Base-by-base conservation (phyloP, 225 moss, liverwort and hornwort genomes). In the Polytrichum formosum region DNA sequence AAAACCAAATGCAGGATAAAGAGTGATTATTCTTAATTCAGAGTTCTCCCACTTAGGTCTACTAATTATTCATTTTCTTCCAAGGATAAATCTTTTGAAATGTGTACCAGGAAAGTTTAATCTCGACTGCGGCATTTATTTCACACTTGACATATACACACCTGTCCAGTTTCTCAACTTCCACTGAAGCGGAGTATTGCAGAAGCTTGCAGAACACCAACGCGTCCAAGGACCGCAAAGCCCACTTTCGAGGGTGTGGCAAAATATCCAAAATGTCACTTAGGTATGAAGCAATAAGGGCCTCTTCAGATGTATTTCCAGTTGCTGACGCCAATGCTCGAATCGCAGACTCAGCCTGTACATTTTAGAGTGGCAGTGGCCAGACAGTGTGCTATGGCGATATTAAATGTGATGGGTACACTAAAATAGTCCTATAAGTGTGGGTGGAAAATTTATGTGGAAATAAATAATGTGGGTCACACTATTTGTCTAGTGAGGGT, bases 241-340 rank as follows among this genome's bases (percentile, higher is more conserved):
- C 84, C 97, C 97, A 97, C 53, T 89, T 89, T 27, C 85, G 75
- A 73, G 97, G 92, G 59, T 92, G 92, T 18, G 97, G 92, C 75
- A 97, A 72, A 60, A 97, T 89, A 65, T 90, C 83, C 21, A 97
- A 78, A 66, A 92, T 86, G 63, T 75, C 81, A 66, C 88, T 87
- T 30, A 75, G 60, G 54, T 89, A 83, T 4, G 76, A 56, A 7
- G 81, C 90, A 55, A 87, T 66, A 7, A 92, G 73, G 19, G 69
- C 66, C 63, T 83, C 75, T 65, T 70, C 79, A 55, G 87, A 84
- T 25, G 55, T 74, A 23, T 69, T 73, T 63, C 80, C 84, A 68
- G 81, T 81, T 53, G 73, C 71, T 26, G 59, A 56, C 63, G 93
- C 88, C 69, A 96, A 71, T 53, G 76, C 82, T 71, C 88, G 78